Percentiles rank a stretch among this genome's conserved stretches.
phyloP scores from a whole-genome alignment of 768 basidiomycete genomes.

The Agaricus bisporus region DNA sequence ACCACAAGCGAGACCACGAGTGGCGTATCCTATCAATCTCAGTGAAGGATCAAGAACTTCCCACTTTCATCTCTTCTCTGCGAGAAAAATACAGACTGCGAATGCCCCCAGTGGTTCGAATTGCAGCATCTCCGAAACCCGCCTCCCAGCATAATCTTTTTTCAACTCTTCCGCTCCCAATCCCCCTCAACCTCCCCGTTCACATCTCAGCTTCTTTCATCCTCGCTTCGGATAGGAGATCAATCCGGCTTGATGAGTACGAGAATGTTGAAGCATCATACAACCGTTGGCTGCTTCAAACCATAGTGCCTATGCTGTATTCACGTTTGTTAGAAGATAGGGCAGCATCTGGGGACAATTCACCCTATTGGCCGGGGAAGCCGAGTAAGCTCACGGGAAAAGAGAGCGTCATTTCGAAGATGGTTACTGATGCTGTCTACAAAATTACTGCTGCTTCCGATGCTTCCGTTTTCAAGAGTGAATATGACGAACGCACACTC shows the following conservation, averaged over 20 bases:
- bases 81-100: constrained; percentile 20
- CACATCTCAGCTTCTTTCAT: constrained; percentile 43
- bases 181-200: constrained; percentile 32
- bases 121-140: constrained; percentile 20
- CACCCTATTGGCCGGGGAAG: constrained; percentile 30
- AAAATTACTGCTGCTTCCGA: background rate
- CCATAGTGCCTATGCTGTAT: constrained; percentile 31
- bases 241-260: constrained; percentile 34
- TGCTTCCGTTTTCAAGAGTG: constrained; percentile 2
- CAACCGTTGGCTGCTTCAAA: constrained; percentile 36
- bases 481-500: constrained; percentile 14
- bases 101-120: constrained; percentile 24
- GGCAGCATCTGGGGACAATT: constrained; percentile 14
- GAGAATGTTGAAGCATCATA: constrained; percentile 28
- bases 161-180: constrained; percentile 37
- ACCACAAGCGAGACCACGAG: background rate
- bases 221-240: constrained; percentile 38
- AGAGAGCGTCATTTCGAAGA: constrained; percentile 12
- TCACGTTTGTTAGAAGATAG: constrained; percentile 29
- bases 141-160: constrained; percentile 26
- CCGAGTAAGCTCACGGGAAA: constrained; percentile 12
- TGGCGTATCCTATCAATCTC: constrained; percentile 11
- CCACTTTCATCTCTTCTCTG: background rate
- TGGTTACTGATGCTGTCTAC: constrained; percentile 3
- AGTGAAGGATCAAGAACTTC: constrained; percentile 6